phyloP scores from a whole-genome alignment of 2,329 filamentous ascomycete species.

The Trichoderma sp. region DNA sequence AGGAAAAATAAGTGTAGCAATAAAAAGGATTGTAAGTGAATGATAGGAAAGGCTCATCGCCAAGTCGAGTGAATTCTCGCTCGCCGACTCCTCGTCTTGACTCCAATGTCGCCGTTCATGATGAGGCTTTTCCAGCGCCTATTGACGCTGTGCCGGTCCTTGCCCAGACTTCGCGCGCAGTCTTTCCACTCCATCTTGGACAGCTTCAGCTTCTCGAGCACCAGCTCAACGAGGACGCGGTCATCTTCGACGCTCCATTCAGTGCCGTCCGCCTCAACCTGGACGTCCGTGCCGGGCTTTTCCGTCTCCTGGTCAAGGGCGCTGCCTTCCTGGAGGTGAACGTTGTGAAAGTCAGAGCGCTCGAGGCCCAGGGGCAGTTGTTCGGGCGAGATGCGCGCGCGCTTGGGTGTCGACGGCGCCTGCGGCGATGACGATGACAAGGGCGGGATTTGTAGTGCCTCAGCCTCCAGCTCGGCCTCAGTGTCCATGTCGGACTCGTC shows the following conservation, averaged over 20 bases:
- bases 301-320: constrained; percentile 28
- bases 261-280: constrained; percentile 45
- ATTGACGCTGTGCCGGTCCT: constrained; percentile 56
- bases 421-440: constrained; percentile 19
- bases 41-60: constrained; percentile 37
- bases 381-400: constrained; percentile 59
- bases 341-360: constrained; percentile 55
- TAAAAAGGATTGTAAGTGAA: background rate
- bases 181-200: constrained; percentile 66
- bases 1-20: constrained; percentile 9
- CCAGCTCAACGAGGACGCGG: constrained; percentile 63
- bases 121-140: constrained; percentile 64
- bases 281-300: constrained; percentile 38
- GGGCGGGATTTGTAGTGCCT: constrained; percentile 1
- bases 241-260: constrained; percentile 64
- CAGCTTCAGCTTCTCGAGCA: constrained; percentile 64
- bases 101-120: constrained; percentile 56
- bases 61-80: constrained; percentile 55
- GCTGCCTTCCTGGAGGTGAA: constrained; percentile 39
- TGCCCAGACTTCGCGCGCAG: constrained; percentile 62
- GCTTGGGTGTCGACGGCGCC: constrained; percentile 56
- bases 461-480: constrained; percentile 30
- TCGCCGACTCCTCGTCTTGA: constrained; percentile 48
- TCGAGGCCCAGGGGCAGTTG: constrained; percentile 59
- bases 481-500: constrained; percentile 33